phyloP scores from a whole-genome alignment of 2,329 filamentous ascomycete genomes.

The Penicillium sp. region DNA sequence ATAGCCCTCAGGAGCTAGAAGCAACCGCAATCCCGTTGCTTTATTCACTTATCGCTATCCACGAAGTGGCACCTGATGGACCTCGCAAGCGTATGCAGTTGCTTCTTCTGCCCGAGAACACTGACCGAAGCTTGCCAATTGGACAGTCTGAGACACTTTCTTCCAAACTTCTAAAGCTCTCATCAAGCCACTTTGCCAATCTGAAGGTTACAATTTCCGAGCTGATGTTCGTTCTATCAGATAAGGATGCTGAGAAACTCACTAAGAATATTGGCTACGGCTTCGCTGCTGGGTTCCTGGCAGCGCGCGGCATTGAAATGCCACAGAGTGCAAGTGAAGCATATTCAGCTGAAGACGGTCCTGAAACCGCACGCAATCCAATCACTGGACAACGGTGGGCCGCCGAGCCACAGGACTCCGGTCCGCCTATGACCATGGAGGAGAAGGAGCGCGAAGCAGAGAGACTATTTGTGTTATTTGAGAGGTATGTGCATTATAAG shows the following conservation, averaged over 20 bases:
- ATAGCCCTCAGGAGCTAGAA: conserved; percentile 71
- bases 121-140: conserved; percentile 73
- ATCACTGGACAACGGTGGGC: conserved; percentile 82
- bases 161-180: conserved; percentile 73
- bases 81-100: conserved; percentile 64
- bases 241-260: conserved; percentile 74
- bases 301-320: conserved; percentile 77
- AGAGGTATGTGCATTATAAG: conserved; percentile 58
- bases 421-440: conserved; percentile 78
- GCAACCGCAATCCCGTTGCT: conserved; percentile 68
- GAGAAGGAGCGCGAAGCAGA: conserved; percentile 94
- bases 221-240: conserved; percentile 83
- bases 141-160: conserved; percentile 73
- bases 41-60: conserved; percentile 70
- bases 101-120: conserved; percentile 70
- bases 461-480: conserved; percentile 83
- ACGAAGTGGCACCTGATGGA: conserved; percentile 64
- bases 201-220: conserved; percentile 73
- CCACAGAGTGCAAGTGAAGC: conserved; percentile 65
- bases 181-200: conserved; percentile 71
- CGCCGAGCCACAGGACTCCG: conserved; percentile 59
- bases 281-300: conserved; percentile 85
- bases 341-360: conserved; percentile 40
- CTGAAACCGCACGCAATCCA: conserved; percentile 63
- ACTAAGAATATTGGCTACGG: conserved; percentile 93